Evolutionary conservation across 169 alveolate genomes (phyloP).

Genomic region (Toxoplasma gondii): DNA sequence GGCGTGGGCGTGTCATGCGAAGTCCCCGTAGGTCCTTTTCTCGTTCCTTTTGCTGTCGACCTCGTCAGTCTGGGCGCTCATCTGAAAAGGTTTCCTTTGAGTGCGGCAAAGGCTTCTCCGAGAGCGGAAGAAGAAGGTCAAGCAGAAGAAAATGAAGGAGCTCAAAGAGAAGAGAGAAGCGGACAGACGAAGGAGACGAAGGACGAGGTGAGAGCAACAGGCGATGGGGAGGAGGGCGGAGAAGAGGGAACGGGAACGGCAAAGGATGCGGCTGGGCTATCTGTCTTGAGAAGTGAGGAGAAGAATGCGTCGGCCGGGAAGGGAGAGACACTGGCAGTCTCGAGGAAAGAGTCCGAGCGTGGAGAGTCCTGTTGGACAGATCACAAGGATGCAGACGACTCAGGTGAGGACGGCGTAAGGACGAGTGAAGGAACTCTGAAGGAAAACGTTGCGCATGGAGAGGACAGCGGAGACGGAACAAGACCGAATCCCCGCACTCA

Average conservation of each 20-base stretch:
- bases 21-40: background rate
- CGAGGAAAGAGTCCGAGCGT: too few species aligned
- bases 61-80: background rate
- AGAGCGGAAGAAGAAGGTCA: background rate
- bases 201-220: background rate
- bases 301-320: too few species aligned
- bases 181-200: background rate
- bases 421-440: background rate
- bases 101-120: background rate
- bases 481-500: background rate
- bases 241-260: background rate
- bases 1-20: background rate
- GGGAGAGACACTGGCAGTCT: too few species aligned
- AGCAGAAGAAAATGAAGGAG: too few species aligned
- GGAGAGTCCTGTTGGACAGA: background rate
- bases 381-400: background rate
- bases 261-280: background rate
- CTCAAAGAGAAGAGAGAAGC: too few species aligned
- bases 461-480: too few species aligned
- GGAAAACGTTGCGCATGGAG: too few species aligned
- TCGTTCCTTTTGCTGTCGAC: slow-evolving; percentile 13
- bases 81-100: background rate
- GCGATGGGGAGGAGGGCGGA: background rate
- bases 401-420: background rate
- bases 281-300: background rate